Conservation (phyloP, 495 filamentous ascomycete species). For the Neurospora sp. region DNA sequence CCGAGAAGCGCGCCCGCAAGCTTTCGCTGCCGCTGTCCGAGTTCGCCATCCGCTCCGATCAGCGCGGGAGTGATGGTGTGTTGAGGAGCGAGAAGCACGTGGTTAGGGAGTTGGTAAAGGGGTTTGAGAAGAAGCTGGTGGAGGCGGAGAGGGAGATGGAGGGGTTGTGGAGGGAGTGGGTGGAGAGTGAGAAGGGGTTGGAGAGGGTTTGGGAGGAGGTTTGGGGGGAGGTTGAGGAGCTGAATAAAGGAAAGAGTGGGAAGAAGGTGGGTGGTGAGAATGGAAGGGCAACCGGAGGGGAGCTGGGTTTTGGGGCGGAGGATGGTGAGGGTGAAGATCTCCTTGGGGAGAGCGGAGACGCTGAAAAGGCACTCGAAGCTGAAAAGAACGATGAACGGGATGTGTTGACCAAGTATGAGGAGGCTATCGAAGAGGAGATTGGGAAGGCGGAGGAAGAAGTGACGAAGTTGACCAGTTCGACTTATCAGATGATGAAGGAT, state of each 20-base stretch:
- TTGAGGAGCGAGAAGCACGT: not conserved
- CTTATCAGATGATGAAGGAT: not conserved
- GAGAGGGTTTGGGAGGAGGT: not conserved
- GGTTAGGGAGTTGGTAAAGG: not conserved
- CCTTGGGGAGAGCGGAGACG: not conserved
- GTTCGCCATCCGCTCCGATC: not conserved
- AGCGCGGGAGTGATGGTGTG: not conserved
- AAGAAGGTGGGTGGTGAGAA: not conserved
- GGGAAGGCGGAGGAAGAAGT: not conserved
- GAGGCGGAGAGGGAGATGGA: not conserved
- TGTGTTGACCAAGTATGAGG: not conserved
- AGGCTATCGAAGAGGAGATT: not conserved
- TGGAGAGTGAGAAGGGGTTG: not conserved
- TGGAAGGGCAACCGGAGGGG: not conserved
- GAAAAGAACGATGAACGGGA: not conserved
- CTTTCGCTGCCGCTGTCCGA: not conserved
- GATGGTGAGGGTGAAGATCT: not conserved
- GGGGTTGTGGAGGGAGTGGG: not conserved
- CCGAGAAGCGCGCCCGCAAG: not conserved
- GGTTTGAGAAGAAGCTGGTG: not conserved
- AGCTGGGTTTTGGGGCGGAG: not conserved
- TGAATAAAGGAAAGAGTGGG: not conserved
- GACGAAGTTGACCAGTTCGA: not conserved
- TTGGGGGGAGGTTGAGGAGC: not conserved
- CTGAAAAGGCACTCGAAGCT: not conserved